Evolutionary conservation across 2,329 filamentous ascomycete genomes (phyloP).

Genomic region (Hypocrella siamensis): DNA sequence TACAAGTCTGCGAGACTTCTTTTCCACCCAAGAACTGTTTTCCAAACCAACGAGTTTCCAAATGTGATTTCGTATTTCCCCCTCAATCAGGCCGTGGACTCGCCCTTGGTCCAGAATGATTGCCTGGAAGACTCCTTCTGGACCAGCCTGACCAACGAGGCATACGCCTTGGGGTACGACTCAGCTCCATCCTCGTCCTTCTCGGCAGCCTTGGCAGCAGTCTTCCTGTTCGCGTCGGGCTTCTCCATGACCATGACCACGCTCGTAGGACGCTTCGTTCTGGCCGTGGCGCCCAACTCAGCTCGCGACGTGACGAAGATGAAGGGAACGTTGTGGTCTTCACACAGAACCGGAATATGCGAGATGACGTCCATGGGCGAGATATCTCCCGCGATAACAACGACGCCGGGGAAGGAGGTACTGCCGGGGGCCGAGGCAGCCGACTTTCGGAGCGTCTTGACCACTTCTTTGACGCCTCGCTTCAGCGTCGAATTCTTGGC

Average conservation of each 20-base stretch:
- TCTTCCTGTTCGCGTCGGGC: constrained; percentile 27
- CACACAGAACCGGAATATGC: constrained; percentile 92
- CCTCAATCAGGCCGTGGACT: constrained; percentile 12
- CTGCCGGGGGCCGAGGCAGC: constrained; percentile 50
- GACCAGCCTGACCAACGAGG: constrained; percentile 47
- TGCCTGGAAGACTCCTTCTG: constrained; percentile 50
- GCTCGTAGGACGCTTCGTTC: constrained; percentile 90
- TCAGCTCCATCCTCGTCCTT: constrained; percentile 32
- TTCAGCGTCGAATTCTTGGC: constrained; percentile 92
- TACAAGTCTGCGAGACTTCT: too few relatives aligned
- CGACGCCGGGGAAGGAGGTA: constrained; percentile 53
- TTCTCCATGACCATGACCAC: constrained; percentile 77
- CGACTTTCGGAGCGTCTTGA: constrained; percentile 95
- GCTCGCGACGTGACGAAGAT: constrained; percentile 86
- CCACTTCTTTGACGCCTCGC: constrained; percentile 96
- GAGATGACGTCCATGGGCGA: constrained; percentile 98
- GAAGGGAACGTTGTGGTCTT: constrained; percentile 95
- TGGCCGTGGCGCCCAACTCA: constrained; percentile 83
- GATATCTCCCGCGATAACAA: constrained; percentile 92
- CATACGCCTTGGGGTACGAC: constrained; percentile 48
- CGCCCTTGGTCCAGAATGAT: constrained; percentile 30
- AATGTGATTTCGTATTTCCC: too few relatives aligned
- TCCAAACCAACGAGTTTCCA: too few relatives aligned
- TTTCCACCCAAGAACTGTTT: too few relatives aligned
- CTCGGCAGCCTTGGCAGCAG: constrained; percentile 25